Percentiles rank a stretch among this genome's conserved stretches.
These are phyloP conservation scores for Macrophomina phaseolina DNA, from an alignment of 2,329 filamentous ascomycete genomes.

Conservation along the genomic window DNA sequence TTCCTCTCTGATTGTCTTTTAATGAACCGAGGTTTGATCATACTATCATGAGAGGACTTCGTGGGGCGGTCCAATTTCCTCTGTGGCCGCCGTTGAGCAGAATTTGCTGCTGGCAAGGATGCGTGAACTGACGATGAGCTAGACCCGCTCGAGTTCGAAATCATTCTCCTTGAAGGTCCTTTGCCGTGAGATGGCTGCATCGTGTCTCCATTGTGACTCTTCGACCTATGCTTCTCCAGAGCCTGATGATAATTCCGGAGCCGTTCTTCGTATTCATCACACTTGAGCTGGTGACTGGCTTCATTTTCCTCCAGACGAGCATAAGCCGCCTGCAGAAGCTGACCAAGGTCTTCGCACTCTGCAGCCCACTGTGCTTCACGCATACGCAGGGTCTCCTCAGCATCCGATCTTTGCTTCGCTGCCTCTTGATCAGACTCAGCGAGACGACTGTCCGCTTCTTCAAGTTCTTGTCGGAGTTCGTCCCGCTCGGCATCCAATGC, in stretches of 20 bases:
- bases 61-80: not conserved
- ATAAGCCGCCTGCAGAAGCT: not conserved
- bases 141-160: not conserved
- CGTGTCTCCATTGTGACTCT: too few species aligned
- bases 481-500: not conserved
- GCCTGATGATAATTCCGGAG: not conserved
- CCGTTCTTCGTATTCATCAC: not conserved
- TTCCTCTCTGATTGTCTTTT: not conserved
- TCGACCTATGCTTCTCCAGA: not conserved
- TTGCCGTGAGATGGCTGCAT: not conserved
- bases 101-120: not conserved
- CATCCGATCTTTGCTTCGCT: not conserved
- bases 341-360: not conserved
- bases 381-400: not conserved
- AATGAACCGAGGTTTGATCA: not conserved
- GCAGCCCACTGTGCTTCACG: not conserved
- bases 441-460: not conserved
- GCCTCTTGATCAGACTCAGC: not conserved
- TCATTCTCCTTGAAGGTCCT: not conserved
- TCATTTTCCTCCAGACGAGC: not conserved
- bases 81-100: not conserved
- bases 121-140: not conserved
- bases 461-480: not conserved
- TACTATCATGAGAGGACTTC: not conserved
- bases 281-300: not conserved